Conservation (phyloP, 2,329 filamentous ascomycete species). For the Ophiognomonia clavigignenti-juglandacearum region DNA sequence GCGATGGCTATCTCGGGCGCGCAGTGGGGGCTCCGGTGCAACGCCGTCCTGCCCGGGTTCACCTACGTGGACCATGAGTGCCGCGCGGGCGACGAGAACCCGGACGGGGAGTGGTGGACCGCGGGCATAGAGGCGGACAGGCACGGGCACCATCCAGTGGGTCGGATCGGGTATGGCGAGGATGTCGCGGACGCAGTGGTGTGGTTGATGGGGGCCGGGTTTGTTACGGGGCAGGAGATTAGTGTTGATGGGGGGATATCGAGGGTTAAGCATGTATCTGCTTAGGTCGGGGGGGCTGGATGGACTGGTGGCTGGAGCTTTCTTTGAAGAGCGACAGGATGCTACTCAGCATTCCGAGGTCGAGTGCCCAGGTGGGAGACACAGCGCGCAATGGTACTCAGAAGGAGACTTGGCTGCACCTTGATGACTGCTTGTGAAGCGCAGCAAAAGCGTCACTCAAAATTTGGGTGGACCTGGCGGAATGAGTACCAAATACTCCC, state of each 20-base stretch:
- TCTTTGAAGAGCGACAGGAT: too few species aligned
- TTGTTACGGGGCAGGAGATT: conserved; percentile 25
- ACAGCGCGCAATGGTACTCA: too few species aligned
- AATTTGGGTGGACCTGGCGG: too few species aligned
- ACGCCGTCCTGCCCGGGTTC: conserved; percentile 38
- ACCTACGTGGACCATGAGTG: conserved; percentile 43
- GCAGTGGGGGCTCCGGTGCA: conserved; percentile 29
- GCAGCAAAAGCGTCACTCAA: too few species aligned
- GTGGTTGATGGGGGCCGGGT: conserved; percentile 28
- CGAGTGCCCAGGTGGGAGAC: too few species aligned
- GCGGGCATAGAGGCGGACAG: conserved; percentile 31
- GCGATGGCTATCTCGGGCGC: conserved; percentile 30
- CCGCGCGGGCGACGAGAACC: conserved; percentile 35
- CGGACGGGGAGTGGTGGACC: conserved; percentile 35
- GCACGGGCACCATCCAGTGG: conserved; percentile 35
- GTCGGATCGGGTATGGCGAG: conserved; percentile 38
- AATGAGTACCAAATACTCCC: too few species aligned
- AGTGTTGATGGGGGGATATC: conserved; percentile 24
- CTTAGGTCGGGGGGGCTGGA: too few species aligned
- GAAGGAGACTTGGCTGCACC: too few species aligned
- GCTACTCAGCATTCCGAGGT: too few species aligned
- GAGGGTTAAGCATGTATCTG: conserved; percentile 21
- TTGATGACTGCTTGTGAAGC: too few species aligned
- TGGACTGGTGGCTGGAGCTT: too few species aligned
- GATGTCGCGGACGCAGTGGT: conserved; percentile 39